Percentiles rank a stretch among this genome's conserved stretches.
Conservation (phyloP, 768 basidiomycete species). For the Daedaleopsis sinensis region DNA sequence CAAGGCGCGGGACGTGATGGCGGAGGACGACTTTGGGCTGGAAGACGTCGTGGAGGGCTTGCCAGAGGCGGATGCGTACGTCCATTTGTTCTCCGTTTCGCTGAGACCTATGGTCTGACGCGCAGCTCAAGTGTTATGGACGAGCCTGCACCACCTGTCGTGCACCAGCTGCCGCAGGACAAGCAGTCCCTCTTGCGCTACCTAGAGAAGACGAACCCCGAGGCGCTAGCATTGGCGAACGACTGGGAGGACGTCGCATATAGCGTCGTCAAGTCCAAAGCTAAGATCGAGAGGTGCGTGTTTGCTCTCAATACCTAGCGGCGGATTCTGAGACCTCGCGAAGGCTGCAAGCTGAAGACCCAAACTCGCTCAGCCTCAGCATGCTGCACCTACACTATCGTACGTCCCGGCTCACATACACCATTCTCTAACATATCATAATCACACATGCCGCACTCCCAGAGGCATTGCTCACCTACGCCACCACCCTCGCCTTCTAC, state of each 20-base stretch:
- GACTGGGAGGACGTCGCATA: slow-evolving; percentile 80
- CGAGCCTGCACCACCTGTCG: slow-evolving; percentile 33
- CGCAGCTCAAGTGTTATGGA: slow-evolving; percentile 39
- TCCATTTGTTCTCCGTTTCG: not conserved
- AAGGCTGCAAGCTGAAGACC: slow-evolving; percentile 52
- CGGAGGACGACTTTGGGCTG: slow-evolving; percentile 84
- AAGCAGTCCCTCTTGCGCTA: slow-evolving; percentile 62
- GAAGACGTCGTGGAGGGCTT: slow-evolving; percentile 53
- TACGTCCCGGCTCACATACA: slow-evolving; percentile 42
- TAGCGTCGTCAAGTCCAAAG: slow-evolving; percentile 52
- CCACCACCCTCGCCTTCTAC: slow-evolving; percentile 91
- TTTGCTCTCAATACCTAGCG: not conserved
- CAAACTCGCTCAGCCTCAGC: slow-evolving; percentile 61
- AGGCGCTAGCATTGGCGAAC: slow-evolving; percentile 76
- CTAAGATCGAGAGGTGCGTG: slow-evolving; percentile 58
- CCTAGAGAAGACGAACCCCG: slow-evolving; percentile 76
- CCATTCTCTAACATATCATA: not conserved
- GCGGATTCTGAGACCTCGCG: not conserved
- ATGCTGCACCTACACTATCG: slow-evolving; percentile 89
- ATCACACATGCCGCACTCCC: slow-evolving; percentile 14
- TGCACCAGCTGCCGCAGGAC: slow-evolving; percentile 52
- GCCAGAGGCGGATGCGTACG: slow-evolving; percentile 34
- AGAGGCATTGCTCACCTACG: slow-evolving; percentile 92
- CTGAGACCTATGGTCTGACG: not conserved
- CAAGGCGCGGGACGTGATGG: slow-evolving; percentile 71